phyloP scores from a whole-genome alignment of 805 yeast genomes.

The Wickerhamomyces bisporus region DNA sequence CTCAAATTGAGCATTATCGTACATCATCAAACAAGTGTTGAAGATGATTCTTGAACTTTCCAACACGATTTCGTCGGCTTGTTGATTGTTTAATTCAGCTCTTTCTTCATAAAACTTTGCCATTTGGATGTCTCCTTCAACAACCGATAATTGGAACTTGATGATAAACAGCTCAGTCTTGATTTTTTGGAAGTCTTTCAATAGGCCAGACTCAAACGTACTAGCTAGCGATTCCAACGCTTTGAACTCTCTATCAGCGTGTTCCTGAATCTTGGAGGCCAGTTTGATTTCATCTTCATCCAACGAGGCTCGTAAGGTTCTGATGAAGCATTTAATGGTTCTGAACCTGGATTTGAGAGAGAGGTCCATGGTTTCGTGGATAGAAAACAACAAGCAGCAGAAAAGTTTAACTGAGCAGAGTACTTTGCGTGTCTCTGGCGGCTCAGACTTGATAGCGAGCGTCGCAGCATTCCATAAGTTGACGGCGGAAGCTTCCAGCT shows the following conservation, averaged over 20 bases:
- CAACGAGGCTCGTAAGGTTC: constrained; percentile 22
- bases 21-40: constrained; percentile 25
- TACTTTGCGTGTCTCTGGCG: constrained; percentile 2
- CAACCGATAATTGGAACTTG: constrained; percentile 28
- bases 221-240: constrained; percentile 17
- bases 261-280: constrained; percentile 24
- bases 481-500: constrained; percentile 26
- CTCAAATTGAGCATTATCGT: constrained; percentile 5
- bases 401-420: constrained; percentile 23
- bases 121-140: constrained; percentile 28
- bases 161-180: constrained; percentile 26
- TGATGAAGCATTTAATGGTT: constrained; percentile 27
- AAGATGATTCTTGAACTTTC: constrained; percentile 31
- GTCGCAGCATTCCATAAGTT: constrained; percentile 34
- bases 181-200: constrained; percentile 13
- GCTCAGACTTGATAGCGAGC: constrained; percentile 22
- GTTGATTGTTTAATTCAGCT: constrained; percentile 14
- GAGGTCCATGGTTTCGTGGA: constrained; percentile 25
- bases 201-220: constrained; percentile 5
- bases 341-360: constrained; percentile 24
- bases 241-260: constrained; percentile 23
- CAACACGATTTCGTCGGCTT: constrained; percentile 13
- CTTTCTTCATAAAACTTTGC: constrained; percentile 32
- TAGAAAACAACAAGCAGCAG: constrained; percentile 26
- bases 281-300: constrained; percentile 21